These are phyloP conservation scores for Saccharum officinarum DNA, from an alignment of 176 grass and related monocot genomes.

Conservation along the genomic window DNA sequence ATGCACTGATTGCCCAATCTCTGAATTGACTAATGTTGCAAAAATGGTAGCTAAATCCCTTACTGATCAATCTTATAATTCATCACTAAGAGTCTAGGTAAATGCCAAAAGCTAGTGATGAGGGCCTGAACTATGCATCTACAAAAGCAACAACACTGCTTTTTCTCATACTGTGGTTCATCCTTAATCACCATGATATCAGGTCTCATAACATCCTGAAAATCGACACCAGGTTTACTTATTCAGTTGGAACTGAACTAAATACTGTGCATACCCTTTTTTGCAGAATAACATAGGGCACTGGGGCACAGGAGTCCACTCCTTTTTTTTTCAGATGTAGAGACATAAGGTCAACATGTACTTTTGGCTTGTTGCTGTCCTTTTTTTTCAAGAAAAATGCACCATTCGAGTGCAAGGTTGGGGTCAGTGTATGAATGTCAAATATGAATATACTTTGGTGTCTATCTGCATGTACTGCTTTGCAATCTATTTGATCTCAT, in stretches of 20 bases:
- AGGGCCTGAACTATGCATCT: neutral
- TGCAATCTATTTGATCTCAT: neutral
- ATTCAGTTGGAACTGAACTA: slow-evolving; percentile 6
- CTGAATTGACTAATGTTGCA: neutral
- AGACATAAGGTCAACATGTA: slow-evolving; percentile 10
- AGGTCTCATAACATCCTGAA: neutral
- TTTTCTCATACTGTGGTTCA: neutral
- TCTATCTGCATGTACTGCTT: neutral
- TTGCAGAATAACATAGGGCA: slow-evolving; percentile 36
- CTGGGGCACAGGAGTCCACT: neutral
- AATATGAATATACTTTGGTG: neutral
- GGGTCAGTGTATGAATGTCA: neutral
- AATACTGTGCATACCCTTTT: neutral
- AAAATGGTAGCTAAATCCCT: neutral
- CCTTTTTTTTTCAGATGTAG: neutral
- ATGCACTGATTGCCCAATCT: neutral
- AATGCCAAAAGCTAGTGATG: neutral
- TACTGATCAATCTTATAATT: neutral
- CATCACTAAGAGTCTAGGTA: neutral
- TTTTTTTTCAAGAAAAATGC: slow-evolving; percentile 15
- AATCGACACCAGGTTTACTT: neutral
- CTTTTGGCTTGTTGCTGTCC: neutral
- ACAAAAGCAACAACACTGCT: neutral
- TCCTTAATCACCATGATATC: neutral
- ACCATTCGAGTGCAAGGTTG: neutral